Percentiles rank a stretch among this genome's conserved stretches.
These are phyloP conservation scores for Cercospora zeina DNA, from an alignment of 2,329 filamentous ascomycete species.

Conservation along the genomic window DNA sequence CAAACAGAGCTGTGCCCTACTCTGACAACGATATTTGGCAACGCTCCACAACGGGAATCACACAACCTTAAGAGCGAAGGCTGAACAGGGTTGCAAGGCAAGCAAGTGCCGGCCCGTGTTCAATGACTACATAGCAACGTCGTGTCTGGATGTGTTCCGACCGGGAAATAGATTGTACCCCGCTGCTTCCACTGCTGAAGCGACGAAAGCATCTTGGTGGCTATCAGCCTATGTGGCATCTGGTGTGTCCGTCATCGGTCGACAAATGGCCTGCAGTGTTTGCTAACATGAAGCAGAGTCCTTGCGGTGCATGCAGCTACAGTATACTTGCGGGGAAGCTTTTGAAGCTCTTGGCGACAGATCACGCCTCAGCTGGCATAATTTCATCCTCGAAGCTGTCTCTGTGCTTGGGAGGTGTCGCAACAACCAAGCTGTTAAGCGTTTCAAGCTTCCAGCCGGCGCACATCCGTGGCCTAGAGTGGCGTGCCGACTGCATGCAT, in stretches of 20 bases:
- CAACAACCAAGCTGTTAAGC: background rate
- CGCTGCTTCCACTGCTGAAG: background rate
- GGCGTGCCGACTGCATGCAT: background rate
- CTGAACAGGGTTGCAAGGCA: background rate
- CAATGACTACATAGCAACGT: background rate
- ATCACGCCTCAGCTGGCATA: background rate
- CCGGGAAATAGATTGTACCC: background rate
- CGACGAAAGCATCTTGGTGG: background rate
- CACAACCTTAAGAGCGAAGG: background rate
- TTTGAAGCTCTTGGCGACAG: background rate
- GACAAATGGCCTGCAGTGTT: background rate
- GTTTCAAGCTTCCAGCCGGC: slow-evolving; percentile 2
- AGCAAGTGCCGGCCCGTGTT: background rate
- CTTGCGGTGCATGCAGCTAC: background rate
- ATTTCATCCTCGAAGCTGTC: background rate
- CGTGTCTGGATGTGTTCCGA: background rate
- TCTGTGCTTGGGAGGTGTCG: slow-evolving; percentile 1
- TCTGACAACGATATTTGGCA: background rate
- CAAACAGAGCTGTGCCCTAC: background rate
- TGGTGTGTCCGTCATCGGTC: background rate
- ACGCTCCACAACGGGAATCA: background rate
- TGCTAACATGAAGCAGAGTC: background rate
- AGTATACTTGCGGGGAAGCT: background rate
- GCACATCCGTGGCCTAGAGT: background rate
- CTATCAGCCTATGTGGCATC: slow-evolving; percentile 1